Conservation (phyloP, 306 rosid species). For the Citrullus amarus region DNA sequence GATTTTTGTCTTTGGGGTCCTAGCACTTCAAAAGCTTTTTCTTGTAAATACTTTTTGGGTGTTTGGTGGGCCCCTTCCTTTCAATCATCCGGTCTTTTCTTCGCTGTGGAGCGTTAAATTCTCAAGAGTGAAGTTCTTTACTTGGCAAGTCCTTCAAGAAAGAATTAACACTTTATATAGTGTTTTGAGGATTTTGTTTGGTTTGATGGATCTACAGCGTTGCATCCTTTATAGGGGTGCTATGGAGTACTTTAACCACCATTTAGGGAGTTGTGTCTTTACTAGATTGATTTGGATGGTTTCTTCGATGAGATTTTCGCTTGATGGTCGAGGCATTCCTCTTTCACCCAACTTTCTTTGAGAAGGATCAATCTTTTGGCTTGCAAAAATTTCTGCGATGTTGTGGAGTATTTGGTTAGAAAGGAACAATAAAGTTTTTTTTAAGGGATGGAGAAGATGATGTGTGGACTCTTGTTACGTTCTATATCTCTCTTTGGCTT, state of each 20-base stretch:
- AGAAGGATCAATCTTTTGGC: too few species aligned
- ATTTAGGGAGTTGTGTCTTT: not conserved
- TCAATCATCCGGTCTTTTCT: too few species aligned
- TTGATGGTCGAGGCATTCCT: too few species aligned
- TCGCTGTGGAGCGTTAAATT: not conserved
- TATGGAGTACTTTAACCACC: not conserved
- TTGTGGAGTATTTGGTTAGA: too few species aligned
- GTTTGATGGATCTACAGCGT: not conserved
- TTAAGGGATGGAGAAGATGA: too few species aligned
- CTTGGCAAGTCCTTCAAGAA: not conserved
- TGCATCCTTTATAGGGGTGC: not conserved
- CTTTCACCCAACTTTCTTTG: too few species aligned
- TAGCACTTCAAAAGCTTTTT: not conserved
- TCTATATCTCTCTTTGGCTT: too few species aligned
- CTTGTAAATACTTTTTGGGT: not conserved
- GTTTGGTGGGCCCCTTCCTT: too few species aligned
- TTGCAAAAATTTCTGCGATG: too few species aligned
- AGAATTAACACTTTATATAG: not conserved
- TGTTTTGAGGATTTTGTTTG: not conserved
- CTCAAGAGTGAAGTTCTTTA: not conserved
- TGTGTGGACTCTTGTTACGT: too few species aligned
- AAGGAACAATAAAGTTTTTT: too few species aligned
- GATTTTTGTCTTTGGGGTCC: not conserved
- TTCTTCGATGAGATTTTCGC: not conserved
- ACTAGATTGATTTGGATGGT: not conserved